phyloP scores from a whole-genome alignment of 129 eudicot species.

The Pseudognaphalium luteoalbum region DNA sequence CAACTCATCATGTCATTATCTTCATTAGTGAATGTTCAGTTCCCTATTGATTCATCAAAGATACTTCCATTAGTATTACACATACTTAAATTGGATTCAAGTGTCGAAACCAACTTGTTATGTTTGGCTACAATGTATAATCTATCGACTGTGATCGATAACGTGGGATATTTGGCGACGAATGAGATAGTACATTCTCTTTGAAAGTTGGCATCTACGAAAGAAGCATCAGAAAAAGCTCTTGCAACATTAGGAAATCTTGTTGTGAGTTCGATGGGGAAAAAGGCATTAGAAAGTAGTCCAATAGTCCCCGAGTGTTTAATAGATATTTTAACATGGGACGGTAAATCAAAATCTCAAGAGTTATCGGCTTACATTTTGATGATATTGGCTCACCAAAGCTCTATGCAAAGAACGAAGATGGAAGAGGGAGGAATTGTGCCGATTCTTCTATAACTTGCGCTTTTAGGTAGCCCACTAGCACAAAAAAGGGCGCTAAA shows the following conservation, averaged over 20 bases:
- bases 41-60: conserved; percentile 49
- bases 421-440: conserved; percentile 91
- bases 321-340: conserved; percentile 80
- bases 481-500: conserved; percentile 80
- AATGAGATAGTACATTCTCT: conserved; percentile 45
- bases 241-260: conserved; percentile 81
- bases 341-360: conserved; percentile 63
- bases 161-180: conserved; percentile 50
- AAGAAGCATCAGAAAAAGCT: conserved; percentile 68
- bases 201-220: conserved; percentile 45
- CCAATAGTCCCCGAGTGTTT: conserved; percentile 61
- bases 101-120: conserved; percentile 43
- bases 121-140: conserved; percentile 69
- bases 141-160: conserved; percentile 65
- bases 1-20: conserved; percentile 67
- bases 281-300: conserved; percentile 63
- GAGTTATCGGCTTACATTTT: conserved; percentile 76
- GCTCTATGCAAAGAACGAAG: conserved; percentile 68
- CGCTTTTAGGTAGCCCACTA: conserved; percentile 71
- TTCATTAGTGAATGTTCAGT: conserved; percentile 59
- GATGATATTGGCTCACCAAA: conserved; percentile 90
- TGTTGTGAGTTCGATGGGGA: conserved; percentile 74
- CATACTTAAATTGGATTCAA: conserved; percentile 59
- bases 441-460: conserved; percentile 74
- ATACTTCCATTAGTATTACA: conserved; percentile 50